Base-by-base conservation (phyloP, 108 stramenopile species). In the Seminavis robusta region DNA sequence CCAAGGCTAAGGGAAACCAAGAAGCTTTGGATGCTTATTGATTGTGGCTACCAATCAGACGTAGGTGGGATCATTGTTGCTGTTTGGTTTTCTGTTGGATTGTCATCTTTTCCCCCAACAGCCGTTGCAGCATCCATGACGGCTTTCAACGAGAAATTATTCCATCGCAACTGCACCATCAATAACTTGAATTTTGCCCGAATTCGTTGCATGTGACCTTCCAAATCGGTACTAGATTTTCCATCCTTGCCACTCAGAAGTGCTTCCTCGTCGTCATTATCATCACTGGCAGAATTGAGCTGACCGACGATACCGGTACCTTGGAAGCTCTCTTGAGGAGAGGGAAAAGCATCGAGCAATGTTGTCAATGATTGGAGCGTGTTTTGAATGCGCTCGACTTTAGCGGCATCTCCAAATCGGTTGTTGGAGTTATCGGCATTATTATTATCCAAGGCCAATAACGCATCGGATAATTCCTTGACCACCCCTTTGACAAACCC, bases 141-240 rank as follows among this genome's bases (percentile, higher is more conserved):
- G 26, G 55, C 21, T 28, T 59, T 57, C 20, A 78, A 49, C 0
- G 72, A 59, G 24, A 64, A 63, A 3, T 60, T 41, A 1, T 67
- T 67, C 20, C 52, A 43, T 19, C 67, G 61, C 20, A 73, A 38
- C 34, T 73, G 71, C 11, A 63, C 63, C 4, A 42, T 50, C 11
- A 78, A 39, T 9, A 73, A n/a, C 62, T 78, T 78, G 59, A 65
- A 69, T 43, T 56, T 40, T 24, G 77, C 71, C 32, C 77, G 66
- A 23, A 78, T 64, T 15, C 71, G 61, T 55, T 78, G 77, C 33
- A 78, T 51, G 19, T 40, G 40, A 27, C 33, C 20, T 44, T 41
- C 47, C 19, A 59, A 9, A 4, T 43, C 24, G 44, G 15, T 36
- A 34, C 43, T 5, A 26, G 23, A 27, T 11, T 28, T 20, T 48